Evolutionary conservation across 306 rosid genomes (phyloP), one percentile per base, ranked within the genome.

Genomic region (Prunus salicina): DNA sequence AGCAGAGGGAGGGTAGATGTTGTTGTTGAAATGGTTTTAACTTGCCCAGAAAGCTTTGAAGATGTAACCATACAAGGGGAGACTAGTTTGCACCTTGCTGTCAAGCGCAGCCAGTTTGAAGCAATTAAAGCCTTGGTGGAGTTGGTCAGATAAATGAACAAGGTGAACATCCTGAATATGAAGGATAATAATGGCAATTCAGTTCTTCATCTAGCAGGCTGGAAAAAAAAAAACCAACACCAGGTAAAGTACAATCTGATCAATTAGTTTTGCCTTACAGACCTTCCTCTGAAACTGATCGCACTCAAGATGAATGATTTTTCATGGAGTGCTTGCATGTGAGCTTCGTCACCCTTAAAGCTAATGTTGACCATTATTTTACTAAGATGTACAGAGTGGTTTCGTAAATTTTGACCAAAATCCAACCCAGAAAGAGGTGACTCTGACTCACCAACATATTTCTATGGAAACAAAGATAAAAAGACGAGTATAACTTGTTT

Each of bases 171-270:
- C 16, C 8, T 82, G 24, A 78, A 62, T 52, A 18, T 50, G 52
- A 64, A 18, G 53, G 85, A 82, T 67, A 58, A 67, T 18, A 14
- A 25, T 45, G 85, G 79, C 5, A 68, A 82, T n/a, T 47, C 85
- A 3, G 56, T 78, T 73, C 85, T 78, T 73, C 85, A 78, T 43
- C 30, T 78, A 10, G 85, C 85, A 50, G 50, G 63, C 3, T 78
- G 70, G 82, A 32, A 32, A 82, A 67, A 78, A 67, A 30, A 78
- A 68, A 71, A n/a, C n/a, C 75, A 82, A 5, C 82, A 57, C 28
- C 73, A 68, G 57, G 85, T 60, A 32, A 63, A 67, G 78, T 58
- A 13, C 64, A 24, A 46, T 57, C 20, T 50, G 71, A 70, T 46
- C 18, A 32, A 0, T 0, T 32, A 0, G 38, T 32, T 32, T 32